Evolutionary conservation across 768 basidiomycete genomes (phyloP).

Genomic region (Termitomyces sp.): DNA sequence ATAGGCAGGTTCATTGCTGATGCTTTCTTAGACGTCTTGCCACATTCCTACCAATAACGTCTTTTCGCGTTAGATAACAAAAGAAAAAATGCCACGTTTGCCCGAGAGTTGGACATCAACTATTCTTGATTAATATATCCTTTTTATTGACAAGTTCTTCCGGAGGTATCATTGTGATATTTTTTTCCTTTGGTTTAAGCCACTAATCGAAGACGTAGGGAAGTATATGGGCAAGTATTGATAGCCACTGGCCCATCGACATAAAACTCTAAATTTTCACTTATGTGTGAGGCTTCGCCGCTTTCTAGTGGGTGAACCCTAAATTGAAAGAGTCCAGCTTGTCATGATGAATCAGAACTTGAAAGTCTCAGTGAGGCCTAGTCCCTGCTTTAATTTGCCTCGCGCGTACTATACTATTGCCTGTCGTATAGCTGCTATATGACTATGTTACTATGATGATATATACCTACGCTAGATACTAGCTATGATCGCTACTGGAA

Average conservation of each 20-base stretch:
- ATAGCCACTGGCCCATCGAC: background rate
- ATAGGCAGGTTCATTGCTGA: constrained; percentile 37
- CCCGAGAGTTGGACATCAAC: constrained; percentile 13
- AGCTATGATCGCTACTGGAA: no score
- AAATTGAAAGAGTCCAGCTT: background rate
- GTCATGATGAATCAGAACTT: background rate
- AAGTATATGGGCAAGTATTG: background rate
- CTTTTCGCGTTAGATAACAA: constrained; percentile 31
- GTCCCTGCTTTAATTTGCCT: no score
- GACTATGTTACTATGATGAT: no score
- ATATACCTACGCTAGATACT: no score
- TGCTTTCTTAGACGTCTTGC: constrained; percentile 22
- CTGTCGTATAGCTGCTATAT: no score
- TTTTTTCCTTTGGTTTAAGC: constrained; percentile 3
- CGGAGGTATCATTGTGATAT: constrained; percentile 22
- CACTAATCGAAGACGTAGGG: constrained; percentile 14
- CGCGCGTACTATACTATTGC: no score
- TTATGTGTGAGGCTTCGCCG: background rate
- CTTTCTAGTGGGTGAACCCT: background rate
- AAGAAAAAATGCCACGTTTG: constrained; percentile 20
- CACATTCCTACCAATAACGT: constrained; percentile 24
- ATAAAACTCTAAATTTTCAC: background rate
- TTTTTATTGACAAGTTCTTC: background rate
- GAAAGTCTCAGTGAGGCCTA: background rate
- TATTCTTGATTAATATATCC: constrained; percentile 11